phyloP scores from a whole-genome alignment of 129 eudicot species.

The Lactuca sativa region DNA sequence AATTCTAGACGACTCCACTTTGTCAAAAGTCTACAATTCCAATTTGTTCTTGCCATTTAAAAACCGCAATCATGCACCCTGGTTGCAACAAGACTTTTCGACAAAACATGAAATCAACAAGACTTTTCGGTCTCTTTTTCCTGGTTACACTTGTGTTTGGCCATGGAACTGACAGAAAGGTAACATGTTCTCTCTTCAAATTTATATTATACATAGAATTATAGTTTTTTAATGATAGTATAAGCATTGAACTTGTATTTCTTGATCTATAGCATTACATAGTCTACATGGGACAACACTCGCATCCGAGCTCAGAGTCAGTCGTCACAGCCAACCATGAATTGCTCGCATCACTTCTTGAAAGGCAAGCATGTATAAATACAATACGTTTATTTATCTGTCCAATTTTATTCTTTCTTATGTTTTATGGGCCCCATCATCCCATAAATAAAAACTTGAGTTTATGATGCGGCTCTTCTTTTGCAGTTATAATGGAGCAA shows the following conservation, averaged over 20 bases:
- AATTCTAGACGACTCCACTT: slow-evolving; percentile 20
- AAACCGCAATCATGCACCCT: slow-evolving; percentile 5
- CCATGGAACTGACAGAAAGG: slow-evolving; percentile 50
- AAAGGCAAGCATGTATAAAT: slow-evolving; percentile 38
- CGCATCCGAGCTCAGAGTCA: slow-evolving; percentile 48
- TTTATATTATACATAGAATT: not conserved
- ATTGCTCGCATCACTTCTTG: slow-evolving; percentile 43
- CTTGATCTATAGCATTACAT: slow-evolving; percentile 50
- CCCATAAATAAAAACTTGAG: not conserved
- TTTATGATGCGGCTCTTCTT: not conserved
- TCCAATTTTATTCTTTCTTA: too few relatives aligned
- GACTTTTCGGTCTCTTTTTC: slow-evolving; percentile 25
- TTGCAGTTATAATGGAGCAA: slow-evolving; percentile 51
- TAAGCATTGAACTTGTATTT: not conserved
- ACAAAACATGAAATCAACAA: slow-evolving; percentile 25
- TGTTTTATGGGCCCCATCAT: not conserved
- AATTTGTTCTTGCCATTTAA: not conserved
- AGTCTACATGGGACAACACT: slow-evolving; percentile 65
- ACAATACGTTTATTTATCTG: not conserved
- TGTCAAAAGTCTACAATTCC: not conserved
- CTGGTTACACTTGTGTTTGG: slow-evolving; percentile 30
- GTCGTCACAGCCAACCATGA: slow-evolving; percentile 54
- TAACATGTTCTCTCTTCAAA: slow-evolving; percentile 3
- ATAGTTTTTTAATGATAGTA: not conserved
- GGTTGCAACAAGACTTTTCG: not conserved